A percentile compares a stretch with the other conserved stretches of the same genome.
Conservation (phyloP, 106 monocot species). For the Posidonia australis region DNA sequence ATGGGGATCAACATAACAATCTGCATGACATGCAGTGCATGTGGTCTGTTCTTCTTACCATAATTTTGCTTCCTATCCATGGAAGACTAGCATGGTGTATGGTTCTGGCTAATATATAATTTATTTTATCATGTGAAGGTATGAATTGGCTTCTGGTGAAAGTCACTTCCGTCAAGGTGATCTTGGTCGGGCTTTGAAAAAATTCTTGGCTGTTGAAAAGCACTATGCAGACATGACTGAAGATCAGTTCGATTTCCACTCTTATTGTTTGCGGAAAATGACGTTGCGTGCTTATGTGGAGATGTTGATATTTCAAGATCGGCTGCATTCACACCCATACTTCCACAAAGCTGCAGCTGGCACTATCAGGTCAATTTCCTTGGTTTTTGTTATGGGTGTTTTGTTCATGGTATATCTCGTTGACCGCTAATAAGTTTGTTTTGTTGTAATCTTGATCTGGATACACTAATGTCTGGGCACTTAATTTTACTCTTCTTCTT, state of each 20-base stretch:
- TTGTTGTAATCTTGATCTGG: too few relatives aligned
- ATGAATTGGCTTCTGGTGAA: slow-evolving; percentile 91
- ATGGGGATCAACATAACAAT: slow-evolving; percentile 98
- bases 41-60: slow-evolving; percentile 41
- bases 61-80: neutral
- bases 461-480: too few relatives aligned
- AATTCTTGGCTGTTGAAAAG: slow-evolving; percentile 93
- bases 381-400: too few relatives aligned
- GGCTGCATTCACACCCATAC: slow-evolving; percentile 77
- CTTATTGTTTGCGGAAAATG: slow-evolving; percentile 98
- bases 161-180: slow-evolving; percentile 92
- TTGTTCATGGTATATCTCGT: too few relatives aligned
- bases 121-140: slow-evolving; percentile 33
- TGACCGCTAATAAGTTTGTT: too few relatives aligned
- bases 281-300: slow-evolving; percentile 85
- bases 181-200: slow-evolving; percentile 81
- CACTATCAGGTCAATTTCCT: slow-evolving; percentile 65
- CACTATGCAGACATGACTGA: slow-evolving; percentile 94
- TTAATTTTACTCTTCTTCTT: too few relatives aligned
- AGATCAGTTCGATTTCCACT: slow-evolving; percentile 99
- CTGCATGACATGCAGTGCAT: slow-evolving; percentile 99
- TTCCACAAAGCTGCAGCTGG: slow-evolving; percentile 93
- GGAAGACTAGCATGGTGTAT: neutral
- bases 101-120: neutral
- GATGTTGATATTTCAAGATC: slow-evolving; percentile 95